phyloP scores from a whole-genome alignment of 225 moss, liverwort and hornwort genomes.

The Climacium dendroides region DNA sequence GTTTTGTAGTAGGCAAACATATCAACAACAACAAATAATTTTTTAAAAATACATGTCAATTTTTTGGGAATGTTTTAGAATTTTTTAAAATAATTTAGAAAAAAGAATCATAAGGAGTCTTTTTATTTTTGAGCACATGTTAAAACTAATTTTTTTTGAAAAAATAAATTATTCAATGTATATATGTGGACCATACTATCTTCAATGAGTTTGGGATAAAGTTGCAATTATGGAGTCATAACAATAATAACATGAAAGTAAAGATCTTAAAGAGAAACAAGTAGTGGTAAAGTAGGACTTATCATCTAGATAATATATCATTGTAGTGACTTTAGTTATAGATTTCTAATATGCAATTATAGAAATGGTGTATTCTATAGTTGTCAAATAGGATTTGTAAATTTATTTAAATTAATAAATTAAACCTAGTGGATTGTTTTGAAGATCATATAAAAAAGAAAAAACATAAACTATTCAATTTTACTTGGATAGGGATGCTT shows the following conservation, averaged over 20 bases:
- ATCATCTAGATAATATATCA: no score
- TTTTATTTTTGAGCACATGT: not conserved
- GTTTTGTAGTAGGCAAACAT: not conserved
- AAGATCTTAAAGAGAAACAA: not conserved
- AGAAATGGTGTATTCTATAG: no score
- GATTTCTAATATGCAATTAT: no score
- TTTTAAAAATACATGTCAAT: not conserved
- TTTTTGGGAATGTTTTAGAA: not conserved
- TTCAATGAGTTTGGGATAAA: not conserved
- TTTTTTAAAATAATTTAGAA: no score
- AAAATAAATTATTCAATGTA: not conserved
- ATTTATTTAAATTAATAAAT: no score
- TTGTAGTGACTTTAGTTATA: no score
- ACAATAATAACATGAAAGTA: not conserved
- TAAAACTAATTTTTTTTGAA: not conserved
- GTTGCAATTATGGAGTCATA: not conserved
- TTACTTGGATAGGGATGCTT: no score
- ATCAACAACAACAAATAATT: not conserved
- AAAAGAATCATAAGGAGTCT: accelerated
- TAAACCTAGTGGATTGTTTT: no score
- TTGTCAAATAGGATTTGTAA: no score
- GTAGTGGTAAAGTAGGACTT: no score
- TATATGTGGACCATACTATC: not conserved
- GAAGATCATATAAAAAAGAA: no score
- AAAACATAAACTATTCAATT: no score